These are phyloP conservation scores for Botrytis fragariae DNA, from an alignment of 2,329 filamentous ascomycete species.

Conservation along the genomic window DNA sequence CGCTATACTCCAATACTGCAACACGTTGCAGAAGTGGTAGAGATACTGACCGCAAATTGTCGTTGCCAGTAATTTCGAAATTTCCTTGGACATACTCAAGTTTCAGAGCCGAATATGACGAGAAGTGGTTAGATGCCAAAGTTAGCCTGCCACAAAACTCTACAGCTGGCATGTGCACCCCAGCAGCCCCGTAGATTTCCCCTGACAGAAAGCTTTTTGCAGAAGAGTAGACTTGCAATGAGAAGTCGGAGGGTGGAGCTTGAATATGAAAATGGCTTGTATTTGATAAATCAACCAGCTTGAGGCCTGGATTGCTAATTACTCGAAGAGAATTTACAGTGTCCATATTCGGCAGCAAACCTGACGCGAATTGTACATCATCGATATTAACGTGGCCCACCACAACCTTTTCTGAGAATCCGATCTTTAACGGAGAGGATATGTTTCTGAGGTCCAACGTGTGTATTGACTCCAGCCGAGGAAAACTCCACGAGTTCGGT, in stretches of 20 bases:
- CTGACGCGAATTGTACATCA: neutral
- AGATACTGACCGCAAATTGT: neutral
- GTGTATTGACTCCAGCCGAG: neutral
- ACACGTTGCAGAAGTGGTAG: neutral
- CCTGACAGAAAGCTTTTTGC: neutral
- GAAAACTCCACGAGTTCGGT: neutral
- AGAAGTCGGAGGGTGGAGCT: neutral
- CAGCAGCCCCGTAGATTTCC: neutral
- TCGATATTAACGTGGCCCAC: neutral
- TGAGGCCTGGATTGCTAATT: neutral
- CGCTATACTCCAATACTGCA: neutral
- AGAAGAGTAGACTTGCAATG: neutral
- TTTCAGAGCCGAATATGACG: neutral
- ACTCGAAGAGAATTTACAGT: neutral
- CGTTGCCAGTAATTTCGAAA: neutral
- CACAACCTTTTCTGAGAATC: neutral
- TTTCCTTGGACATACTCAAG: neutral
- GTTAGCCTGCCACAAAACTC: rapidly evolving
- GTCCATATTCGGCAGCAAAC: neutral
- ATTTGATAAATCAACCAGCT: neutral
- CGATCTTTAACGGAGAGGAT: neutral
- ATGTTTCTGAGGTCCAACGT: neutral
- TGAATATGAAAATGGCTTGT: neutral
- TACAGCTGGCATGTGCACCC: neutral
- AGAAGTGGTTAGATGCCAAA: neutral